Conservation (phyloP, 2,329 filamentous ascomycete species). For the Cladosporium sp. region DNA sequence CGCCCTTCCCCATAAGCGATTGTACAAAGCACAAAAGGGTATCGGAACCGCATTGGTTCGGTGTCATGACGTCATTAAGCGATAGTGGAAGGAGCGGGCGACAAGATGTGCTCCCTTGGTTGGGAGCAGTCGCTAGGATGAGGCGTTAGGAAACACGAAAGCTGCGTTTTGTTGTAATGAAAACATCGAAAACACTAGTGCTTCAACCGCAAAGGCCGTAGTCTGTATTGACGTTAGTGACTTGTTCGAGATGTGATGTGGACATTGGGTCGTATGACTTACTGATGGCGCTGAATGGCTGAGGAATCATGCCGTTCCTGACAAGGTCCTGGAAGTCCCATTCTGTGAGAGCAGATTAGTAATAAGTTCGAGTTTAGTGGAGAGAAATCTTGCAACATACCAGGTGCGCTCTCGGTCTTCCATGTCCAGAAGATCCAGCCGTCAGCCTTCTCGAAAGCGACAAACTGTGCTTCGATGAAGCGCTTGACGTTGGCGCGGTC, state of each 20-base stretch:
- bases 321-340: slow-evolving; percentile 46
- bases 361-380: neutral
- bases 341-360: slow-evolving; percentile 23
- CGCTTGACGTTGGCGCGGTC: slow-evolving; percentile 42
- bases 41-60: neutral
- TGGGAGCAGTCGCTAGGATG: neutral
- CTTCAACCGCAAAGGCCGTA: slow-evolving; percentile 14
- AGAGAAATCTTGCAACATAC: neutral
- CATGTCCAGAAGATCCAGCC: slow-evolving; percentile 51
- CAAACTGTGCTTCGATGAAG: slow-evolving; percentile 46
- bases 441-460: slow-evolving; percentile 44
- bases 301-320: slow-evolving; percentile 34
- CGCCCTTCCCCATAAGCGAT: neutral
- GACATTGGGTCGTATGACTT: slow-evolving; percentile 8
- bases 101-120: neutral
- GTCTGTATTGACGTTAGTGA: slow-evolving; percentile 12
- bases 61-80: slow-evolving; percentile 5
- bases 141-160: slow-evolving; percentile 4
- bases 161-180: neutral
- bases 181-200: neutral
- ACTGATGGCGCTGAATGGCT: slow-evolving; percentile 21
- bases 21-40: slow-evolving; percentile 1
- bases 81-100: neutral
- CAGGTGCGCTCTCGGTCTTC: slow-evolving; percentile 46
- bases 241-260: neutral